A percentile compares a stretch with the other conserved stretches of the same genome.
These are phyloP conservation scores for Cotoneaster glaucophyllus DNA, from an alignment of 306 rosid genomes.

Conservation along the genomic window DNA sequence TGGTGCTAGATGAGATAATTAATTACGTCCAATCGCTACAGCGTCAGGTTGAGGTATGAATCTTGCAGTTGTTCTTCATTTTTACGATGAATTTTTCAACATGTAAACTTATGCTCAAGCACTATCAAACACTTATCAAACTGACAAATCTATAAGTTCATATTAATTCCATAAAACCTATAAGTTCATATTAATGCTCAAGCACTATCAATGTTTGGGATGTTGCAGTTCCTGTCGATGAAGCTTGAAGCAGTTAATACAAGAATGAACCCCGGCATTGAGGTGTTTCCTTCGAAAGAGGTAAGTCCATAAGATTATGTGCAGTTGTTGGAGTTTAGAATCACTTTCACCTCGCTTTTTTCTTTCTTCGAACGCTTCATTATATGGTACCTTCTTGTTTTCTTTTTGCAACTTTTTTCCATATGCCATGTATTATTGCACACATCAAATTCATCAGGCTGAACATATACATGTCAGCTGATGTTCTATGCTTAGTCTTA, in stretches of 20 bases:
- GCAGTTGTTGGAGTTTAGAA: not conserved
- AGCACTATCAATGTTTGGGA: slow-evolving; percentile 14
- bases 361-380: not conserved
- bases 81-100: not conserved
- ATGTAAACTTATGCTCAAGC: not conserved
- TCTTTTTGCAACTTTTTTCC: not conserved
- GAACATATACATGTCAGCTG: not conserved
- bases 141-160: too few species aligned
- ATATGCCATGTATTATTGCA: not conserved
- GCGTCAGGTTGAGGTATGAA: slow-evolving; percentile 77
- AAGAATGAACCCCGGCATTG: slow-evolving; percentile 56
- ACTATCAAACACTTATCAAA: too few species aligned
- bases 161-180: too few species aligned
- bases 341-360: not conserved
- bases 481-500: not conserved
- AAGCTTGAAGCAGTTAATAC: slow-evolving; percentile 91
- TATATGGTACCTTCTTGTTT: not conserved
- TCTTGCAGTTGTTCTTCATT: slow-evolving; percentile 6
- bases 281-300: slow-evolving; percentile 73
- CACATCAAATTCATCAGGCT: not conserved
- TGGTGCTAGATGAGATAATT: slow-evolving; percentile 92
- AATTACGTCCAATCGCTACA: slow-evolving; percentile 92
- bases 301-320: slow-evolving; percentile 32
- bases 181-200: too few species aligned
- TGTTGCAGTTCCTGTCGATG: slow-evolving; percentile 84